These are phyloP conservation scores for Myxozyma melibiosi DNA, from an alignment of 805 yeast genomes.

Conservation along the genomic window DNA sequence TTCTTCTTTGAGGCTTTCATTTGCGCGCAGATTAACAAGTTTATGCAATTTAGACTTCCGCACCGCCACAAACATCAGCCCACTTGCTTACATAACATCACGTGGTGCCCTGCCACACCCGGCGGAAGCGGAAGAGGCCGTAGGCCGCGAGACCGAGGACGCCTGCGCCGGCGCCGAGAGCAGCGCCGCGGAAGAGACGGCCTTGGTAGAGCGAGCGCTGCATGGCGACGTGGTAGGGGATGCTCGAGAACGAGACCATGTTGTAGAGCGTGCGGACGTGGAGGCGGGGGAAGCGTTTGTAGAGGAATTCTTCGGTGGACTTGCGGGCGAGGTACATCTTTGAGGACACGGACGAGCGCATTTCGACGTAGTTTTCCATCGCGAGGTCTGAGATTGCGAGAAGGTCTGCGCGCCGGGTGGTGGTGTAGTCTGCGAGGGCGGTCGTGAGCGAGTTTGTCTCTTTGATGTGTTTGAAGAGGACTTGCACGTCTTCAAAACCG, in stretches of 20 bases:
- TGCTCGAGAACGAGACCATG: slow-evolving; percentile 88
- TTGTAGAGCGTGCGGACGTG: slow-evolving; percentile 60
- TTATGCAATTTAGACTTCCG: no score
- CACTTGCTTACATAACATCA: no score
- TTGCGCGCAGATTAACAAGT: no score
- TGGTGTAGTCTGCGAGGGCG: slow-evolving; percentile 61
- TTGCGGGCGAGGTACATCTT: slow-evolving; percentile 64
- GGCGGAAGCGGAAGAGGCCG: slow-evolving; percentile 9
- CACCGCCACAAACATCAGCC: no score
- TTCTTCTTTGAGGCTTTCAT: no score
- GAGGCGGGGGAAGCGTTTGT: slow-evolving; percentile 69
- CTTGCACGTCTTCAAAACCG: slow-evolving; percentile 87
- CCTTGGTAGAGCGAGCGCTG: slow-evolving; percentile 18
- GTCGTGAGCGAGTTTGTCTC: slow-evolving; percentile 25
- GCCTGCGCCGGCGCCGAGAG: slow-evolving; percentile 11
- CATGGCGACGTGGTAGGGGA: slow-evolving; percentile 53
- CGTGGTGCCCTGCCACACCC: neutral
- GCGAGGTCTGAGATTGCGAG: slow-evolving; percentile 78
- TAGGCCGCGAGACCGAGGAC: slow-evolving; percentile 20
- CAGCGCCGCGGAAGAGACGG: slow-evolving; percentile 13
- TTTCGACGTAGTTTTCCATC: slow-evolving; percentile 77
- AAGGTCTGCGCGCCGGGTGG: slow-evolving; percentile 62
- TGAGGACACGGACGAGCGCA: slow-evolving; percentile 78
- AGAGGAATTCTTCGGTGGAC: slow-evolving; percentile 64
- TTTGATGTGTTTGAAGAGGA: slow-evolving; percentile 55